Conservation (phyloP, 257 asterid genomes). For the Prunella vulgaris region DNA sequence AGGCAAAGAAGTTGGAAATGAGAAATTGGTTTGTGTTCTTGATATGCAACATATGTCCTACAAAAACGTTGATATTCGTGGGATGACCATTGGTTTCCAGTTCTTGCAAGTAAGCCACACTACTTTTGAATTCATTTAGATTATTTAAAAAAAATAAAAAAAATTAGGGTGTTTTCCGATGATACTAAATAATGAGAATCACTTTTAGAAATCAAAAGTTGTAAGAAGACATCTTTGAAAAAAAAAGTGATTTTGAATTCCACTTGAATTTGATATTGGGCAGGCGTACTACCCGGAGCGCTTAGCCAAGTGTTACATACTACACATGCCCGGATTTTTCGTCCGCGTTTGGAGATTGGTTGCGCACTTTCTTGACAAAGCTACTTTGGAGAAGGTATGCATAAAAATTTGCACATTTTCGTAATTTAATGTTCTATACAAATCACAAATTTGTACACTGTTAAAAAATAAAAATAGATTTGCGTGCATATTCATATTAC, state of each 20-base stretch:
- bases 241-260: too few relatives aligned
- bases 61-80: slow-evolving; percentile 64
- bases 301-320: slow-evolving; percentile 51
- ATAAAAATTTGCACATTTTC: too few relatives aligned
- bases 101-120: slow-evolving; percentile 58
- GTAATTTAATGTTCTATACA: too few relatives aligned
- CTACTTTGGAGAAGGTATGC: slow-evolving; percentile 61
- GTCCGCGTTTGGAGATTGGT: slow-evolving; percentile 63
- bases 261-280: not conserved
- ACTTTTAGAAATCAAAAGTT: too few relatives aligned
- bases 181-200: too few relatives aligned
- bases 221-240: too few relatives aligned
- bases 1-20: slow-evolving; percentile 66
- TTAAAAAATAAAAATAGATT: too few relatives aligned
- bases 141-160: too few relatives aligned
- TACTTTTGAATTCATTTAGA: not conserved
- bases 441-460: too few relatives aligned
- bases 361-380: slow-evolving; percentile 62
- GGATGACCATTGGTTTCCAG: slow-evolving; percentile 61
- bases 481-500: too few relatives aligned
- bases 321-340: slow-evolving; percentile 74
- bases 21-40: slow-evolving; percentile 48
- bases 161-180: too few relatives aligned
- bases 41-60: slow-evolving; percentile 52
- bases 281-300: slow-evolving; percentile 83